Evolutionary conservation across 768 basidiomycete species (phyloP).

Genomic region (Podaxis sp.): DNA sequence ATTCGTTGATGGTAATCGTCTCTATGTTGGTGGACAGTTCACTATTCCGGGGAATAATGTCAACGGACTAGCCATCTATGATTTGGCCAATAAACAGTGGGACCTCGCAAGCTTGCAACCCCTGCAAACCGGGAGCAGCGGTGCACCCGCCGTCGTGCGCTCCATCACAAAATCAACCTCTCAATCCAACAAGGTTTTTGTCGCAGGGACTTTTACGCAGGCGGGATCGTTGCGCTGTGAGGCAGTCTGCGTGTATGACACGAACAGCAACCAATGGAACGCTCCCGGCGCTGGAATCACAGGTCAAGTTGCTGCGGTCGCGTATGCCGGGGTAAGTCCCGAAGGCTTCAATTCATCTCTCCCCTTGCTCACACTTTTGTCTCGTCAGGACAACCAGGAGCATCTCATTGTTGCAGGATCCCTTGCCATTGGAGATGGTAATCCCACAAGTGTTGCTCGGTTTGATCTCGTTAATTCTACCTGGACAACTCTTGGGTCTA

Average conservation of each 20-base stretch:
- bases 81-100: conserved; percentile 66
- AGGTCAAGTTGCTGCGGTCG: conserved; percentile 76
- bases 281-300: conserved; percentile 74
- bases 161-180: conserved; percentile 63
- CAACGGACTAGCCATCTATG: conserved; percentile 77
- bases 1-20: conserved; percentile 58
- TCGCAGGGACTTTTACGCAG: conserved; percentile 83
- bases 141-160: conserved; percentile 59
- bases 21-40: conserved; percentile 88
- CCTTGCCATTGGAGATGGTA: conserved; percentile 61
- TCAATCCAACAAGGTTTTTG: conserved; percentile 59
- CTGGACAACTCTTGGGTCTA: conserved; percentile 68
- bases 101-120: conserved; percentile 51
- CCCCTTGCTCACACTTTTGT: conserved; percentile 9
- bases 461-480: conserved; percentile 68
- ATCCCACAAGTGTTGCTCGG: conserved; percentile 65
- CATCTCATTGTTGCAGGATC: conserved; percentile 77
- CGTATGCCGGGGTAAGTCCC: conserved; percentile 73
- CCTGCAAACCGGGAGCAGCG: conserved; percentile 50
- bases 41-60: conserved; percentile 49
- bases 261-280: conserved; percentile 68
- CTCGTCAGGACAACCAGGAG: conserved; percentile 55
- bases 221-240: conserved; percentile 75
- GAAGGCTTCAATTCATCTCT: background rate
- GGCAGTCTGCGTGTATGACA: conserved; percentile 76